Base-by-base conservation (phyloP, 2,329 filamentous ascomycete genomes). In the Fusarium chuoi region DNA sequence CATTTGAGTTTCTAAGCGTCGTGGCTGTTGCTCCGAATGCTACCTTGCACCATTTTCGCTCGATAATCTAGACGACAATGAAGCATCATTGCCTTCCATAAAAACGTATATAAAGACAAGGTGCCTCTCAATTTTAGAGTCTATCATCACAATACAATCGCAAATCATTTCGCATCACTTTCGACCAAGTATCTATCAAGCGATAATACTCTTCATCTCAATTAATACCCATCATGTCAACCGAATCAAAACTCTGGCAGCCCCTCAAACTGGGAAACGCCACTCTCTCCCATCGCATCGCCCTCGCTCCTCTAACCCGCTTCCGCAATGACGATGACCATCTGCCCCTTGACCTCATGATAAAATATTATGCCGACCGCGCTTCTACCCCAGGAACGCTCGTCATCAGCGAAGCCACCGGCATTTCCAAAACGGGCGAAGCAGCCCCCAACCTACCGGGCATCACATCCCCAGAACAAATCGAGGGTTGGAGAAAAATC, bases 401-500 rank as follows among this genome's bases (percentile, higher is more conserved):
- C 5, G 71, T 87, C 38, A 81, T 87, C 61, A 81, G 82, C 22
- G 85, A 87, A 70, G 85, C 85, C 81, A 81, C 88, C 82, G 80
- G 86, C 79, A 68, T 76, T 67, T 84, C 80, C 18, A 79, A 77
- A 2, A 45, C 75, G 2, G 77, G 70, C 7, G 77, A 77, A 36
- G 78, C 70, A 33, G 62, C 59, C 12, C 36, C 69, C 26, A 70
- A 89, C 69, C 83, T 87, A 4, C 90, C 91, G 0, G 90, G 89
- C 4, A 88, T 93, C 75, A 91, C 85, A 77, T 87, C 79, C 26
- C 80, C 85, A 0, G 85, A 84, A n/a, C 89, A 92, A 67, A 84
- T 91, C 46, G 84, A 83, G 4, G 87, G 83, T 0, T 93, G 91
- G 91, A 89, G 86, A 70, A 81, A 85, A 20, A 82, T 93, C 46